Base-by-base conservation (phyloP, 441 rosid genomes). In the Erodium chrysanthum region DNA sequence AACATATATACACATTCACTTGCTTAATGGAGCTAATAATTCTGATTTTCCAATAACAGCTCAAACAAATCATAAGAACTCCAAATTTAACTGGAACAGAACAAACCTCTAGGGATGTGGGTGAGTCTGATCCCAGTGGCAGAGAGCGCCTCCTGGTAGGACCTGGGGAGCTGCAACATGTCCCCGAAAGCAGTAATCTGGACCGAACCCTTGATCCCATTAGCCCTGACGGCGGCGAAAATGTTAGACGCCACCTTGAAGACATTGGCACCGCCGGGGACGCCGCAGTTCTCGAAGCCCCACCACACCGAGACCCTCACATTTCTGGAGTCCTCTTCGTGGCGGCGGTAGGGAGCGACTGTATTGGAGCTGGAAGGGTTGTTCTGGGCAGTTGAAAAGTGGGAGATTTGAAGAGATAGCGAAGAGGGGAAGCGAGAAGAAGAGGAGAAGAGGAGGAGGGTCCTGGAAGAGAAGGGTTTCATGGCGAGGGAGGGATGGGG, bases 261-360 rank as follows among this genome's bases (percentile, higher is more conserved):
- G 2, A 80, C 94, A 70, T 89, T 89, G 8, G 68, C 84, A 17
- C 88, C 92, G 0, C 73, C 71, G n/a, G 96, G 96, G 23, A 84
- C 22, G 68, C 65, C 10, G 70, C 97, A 91, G 69, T 88, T 91
- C 89, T 91, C 97, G 71, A 94, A 88, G 80, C 89, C 96, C 96
- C 96, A 94, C 97, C 99, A 91, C 10, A 94, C 99, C 2, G 81
- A 79, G 33, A 94, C 92, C 79, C 81, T 78, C 35, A 91, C 48
- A 40, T 40, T 40, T 40, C 4, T 40, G 48, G 88, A 82, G 46
- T 75, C 85, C 44, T 86, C 89, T 3, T 86, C 88, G 68, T 54
- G 60, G 25, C 21, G 60, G 9, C 22, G 18, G 60, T 17, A 27
- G 12, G 29, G 76, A 64, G 76, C 40, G 48, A 40, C 48, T 12